Base-by-base conservation (phyloP, 768 basidiomycete genomes). In the Gymnopilus junonius region DNA sequence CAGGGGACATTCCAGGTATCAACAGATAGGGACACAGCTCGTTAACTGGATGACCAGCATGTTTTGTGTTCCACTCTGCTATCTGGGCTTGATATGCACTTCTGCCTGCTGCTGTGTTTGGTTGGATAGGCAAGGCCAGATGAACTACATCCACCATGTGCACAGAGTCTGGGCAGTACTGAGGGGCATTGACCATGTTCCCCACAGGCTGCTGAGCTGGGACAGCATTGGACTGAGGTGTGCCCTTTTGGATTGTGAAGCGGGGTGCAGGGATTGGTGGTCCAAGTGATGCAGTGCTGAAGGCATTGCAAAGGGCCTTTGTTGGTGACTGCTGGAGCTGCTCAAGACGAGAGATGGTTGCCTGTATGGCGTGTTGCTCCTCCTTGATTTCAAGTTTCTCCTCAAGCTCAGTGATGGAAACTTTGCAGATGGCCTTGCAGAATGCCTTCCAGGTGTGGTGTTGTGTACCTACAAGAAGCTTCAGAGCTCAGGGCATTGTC, bases 21-120 rank as follows among this genome's bases (percentile, higher is more conserved):
- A 75, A 67, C 10, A 73, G 73, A 53, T 66, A 69, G 1, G 69
- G 71, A 1, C 63, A 60, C 5, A 59, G 8, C 46, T 65, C 67
- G 37, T 55, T 62, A 7, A 61, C 61, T 4, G 39, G 10, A 27
- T n/a, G 29, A 0, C 42, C 55, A 2, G 43, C 31, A 45, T 63
- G 35, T 14, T 29, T 45, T 7, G 57, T 42, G 8, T 39, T 37
- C 54, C 62, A 72, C 0, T 34, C 50, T 8, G 64, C 37, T 8
- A 70, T n/a, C 31, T 69, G 58, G 1, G 48, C 51, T 2, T 58
- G 39, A 35, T 71, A 70, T 14, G 62, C 39, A 7, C 58, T 54
- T 7, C 34, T 39, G 0, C 69, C 71, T 1, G 59, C 70, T 29
- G 67, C 35, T 1, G 69, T 71, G 54, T 67, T 40, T 1, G 65